Base-by-base conservation (phyloP, 2,329 filamentous ascomycete species). In the Zymoseptoria crescenta region DNA sequence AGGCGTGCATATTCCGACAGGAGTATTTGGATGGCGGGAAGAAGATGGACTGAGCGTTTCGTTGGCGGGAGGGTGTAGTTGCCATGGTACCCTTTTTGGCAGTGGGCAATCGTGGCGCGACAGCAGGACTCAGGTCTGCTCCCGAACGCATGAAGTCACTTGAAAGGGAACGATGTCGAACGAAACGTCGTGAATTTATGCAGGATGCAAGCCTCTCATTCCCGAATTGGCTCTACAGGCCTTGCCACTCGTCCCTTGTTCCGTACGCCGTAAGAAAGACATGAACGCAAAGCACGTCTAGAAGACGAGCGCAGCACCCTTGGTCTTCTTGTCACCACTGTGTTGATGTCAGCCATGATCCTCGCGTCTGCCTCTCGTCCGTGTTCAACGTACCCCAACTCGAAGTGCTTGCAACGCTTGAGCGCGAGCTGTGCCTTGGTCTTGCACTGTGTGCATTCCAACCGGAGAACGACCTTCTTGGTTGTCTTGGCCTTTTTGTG, bases 401-500 rank as follows among this genome's bases (percentile, higher is more conserved):
- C 94, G 82, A 99, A 99, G 87, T 99, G 94, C 89, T 99, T 99
- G 91, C 94, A 99, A 78, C 94, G 91, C 89, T 99, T 99, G 80
- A 99, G 84, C 72, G 94, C 86, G 76, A 99, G 85, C 84, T 99
- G 91, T 80, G 87, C 87, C 88, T 96, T 97, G 79, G 91, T 87
- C 89, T 97, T 97, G 91, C 94, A 99, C 72, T 82, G 79, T 76
- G 91, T 93, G 85, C 94, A 99, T 81, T 99, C 94, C 80, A 99
- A 83, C 83, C 94, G 87, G 80, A 99, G 83, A 75, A 99, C 95
- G 74, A 99, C 89, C 88, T 99, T 99, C 90, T 99, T 99, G 78
- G 94, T 99, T 72, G 94, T 99, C 89, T 99, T 99, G 71, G 94
- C 94, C 85, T 96, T 97, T 88, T 97, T 99, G 90, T 97, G 94